These are phyloP conservation scores for Neurospora sp. DNA, from an alignment of 2,329 filamentous ascomycete species.

Conservation along the genomic window DNA sequence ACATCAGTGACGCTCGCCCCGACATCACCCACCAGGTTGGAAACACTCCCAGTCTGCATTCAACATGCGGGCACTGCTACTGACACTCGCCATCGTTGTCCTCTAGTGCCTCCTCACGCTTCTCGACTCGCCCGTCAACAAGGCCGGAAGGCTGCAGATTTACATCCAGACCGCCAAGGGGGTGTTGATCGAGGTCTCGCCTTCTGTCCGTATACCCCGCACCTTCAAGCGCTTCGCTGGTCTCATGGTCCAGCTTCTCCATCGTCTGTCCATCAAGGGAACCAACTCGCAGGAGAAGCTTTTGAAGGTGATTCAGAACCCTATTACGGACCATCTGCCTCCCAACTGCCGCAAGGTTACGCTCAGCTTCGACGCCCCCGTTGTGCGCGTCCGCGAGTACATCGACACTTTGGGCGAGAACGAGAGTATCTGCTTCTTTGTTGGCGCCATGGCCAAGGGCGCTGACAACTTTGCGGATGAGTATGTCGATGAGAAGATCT, in stretches of 20 bases:
- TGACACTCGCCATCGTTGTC: slow-evolving; percentile 14
- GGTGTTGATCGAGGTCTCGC: slow-evolving; percentile 93
- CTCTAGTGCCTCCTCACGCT: slow-evolving; percentile 86
- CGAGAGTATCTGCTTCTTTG: slow-evolving; percentile 95
- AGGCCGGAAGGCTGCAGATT: slow-evolving; percentile 93
- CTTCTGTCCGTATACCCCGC: slow-evolving; percentile 92
- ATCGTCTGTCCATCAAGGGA: slow-evolving; percentile 89
- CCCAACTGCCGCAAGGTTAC: slow-evolving; percentile 98
- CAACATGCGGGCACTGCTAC: slow-evolving; percentile 32
- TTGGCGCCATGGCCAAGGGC: slow-evolving; percentile 97
- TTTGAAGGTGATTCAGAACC: slow-evolving; percentile 93
- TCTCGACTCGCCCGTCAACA: slow-evolving; percentile 97
- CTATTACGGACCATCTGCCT: slow-evolving; percentile 91
- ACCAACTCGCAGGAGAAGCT: slow-evolving; percentile 97
- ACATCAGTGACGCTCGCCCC: slow-evolving; percentile 93
- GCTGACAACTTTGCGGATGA: slow-evolving; percentile 89
- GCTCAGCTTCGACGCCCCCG: slow-evolving; percentile 81
- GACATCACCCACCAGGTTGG: slow-evolving; percentile 96
- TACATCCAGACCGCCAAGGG: slow-evolving; percentile 98
- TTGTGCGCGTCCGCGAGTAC: slow-evolving; percentile 84
- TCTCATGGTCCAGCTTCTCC: slow-evolving; percentile 95
- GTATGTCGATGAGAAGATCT: slow-evolving; percentile 93
- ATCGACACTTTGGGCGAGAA: slow-evolving; percentile 66
- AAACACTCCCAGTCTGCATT: slow-evolving; percentile 25
- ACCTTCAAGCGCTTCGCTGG: slow-evolving; percentile 99